A percentile compares a stretch with the other conserved stretches of the same genome.
These are phyloP conservation scores for Oryza officinalis DNA, from an alignment of 176 grass and related monocot species.

Conservation along the genomic window DNA sequence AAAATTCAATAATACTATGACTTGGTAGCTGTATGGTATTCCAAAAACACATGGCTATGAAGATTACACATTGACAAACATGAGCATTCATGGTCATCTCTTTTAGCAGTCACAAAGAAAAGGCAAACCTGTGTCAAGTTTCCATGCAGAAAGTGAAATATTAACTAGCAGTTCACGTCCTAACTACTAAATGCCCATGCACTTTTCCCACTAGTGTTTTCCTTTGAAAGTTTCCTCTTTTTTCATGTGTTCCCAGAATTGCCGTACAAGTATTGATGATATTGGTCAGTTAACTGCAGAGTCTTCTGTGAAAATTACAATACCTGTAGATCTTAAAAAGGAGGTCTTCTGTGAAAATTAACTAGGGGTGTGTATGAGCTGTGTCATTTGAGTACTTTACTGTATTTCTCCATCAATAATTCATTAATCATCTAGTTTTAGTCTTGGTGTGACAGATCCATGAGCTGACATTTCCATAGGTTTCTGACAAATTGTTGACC, in stretches of 20 bases:
- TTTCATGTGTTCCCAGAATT: neutral
- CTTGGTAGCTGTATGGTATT: neutral
- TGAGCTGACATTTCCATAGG: constrained; percentile 42
- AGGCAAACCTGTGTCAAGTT: neutral
- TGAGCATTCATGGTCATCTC: constrained; percentile 6
- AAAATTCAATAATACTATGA: neutral
- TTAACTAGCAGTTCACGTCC: neutral
- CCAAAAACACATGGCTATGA: constrained; percentile 11
- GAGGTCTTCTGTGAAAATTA: neutral
- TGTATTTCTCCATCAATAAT: constrained; percentile 29
- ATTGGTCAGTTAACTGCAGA: constrained; percentile 36
- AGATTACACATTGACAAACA: constrained; percentile 11
- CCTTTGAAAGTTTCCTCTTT: neutral
- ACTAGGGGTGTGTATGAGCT: constrained; percentile 14
- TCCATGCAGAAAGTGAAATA: constrained; percentile 14
- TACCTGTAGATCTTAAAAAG: constrained; percentile 27
- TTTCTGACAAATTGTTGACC: constrained; percentile 61
- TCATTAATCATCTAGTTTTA: constrained; percentile 24
- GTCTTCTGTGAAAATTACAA: neutral
- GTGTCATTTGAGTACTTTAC: constrained; percentile 24
- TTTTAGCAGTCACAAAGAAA: neutral
- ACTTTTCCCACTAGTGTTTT: neutral
- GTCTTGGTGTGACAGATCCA: constrained; percentile 40
- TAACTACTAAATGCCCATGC: neutral
- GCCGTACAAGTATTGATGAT: constrained; percentile 36